Conservation (phyloP, 495 filamentous ascomycete genomes). For the Glarea lozoyensis region DNA sequence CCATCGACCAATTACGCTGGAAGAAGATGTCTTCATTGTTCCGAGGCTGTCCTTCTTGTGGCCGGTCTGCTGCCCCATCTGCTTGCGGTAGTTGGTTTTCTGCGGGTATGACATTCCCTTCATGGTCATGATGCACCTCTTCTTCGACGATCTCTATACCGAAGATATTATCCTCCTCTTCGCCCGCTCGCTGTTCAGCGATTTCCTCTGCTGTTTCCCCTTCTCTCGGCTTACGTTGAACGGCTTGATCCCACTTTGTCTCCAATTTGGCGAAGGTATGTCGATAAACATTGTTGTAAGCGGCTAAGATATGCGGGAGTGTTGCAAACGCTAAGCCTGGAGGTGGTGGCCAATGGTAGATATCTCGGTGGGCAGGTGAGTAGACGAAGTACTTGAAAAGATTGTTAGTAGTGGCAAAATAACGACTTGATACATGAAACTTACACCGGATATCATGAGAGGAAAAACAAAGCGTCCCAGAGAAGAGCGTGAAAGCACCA, state of each 20-base stretch:
- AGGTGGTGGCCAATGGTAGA: constrained; percentile 54
- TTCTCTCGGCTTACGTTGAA: constrained; percentile 43
- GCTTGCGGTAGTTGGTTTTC: constrained; percentile 6
- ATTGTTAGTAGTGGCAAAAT: constrained; percentile 14
- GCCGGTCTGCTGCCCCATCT: constrained; percentile 15
- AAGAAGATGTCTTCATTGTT: constrained; percentile 14
- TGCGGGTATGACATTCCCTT: constrained; percentile 14
- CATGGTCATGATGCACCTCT: constrained; percentile 1
- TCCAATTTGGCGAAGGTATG: constrained; percentile 47
- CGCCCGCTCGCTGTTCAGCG: constrained; percentile 24
- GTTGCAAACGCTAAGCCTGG: constrained; percentile 52
- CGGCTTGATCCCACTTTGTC: constrained; percentile 53
- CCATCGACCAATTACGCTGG: constrained; percentile 19
- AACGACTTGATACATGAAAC: constrained; percentile 45
- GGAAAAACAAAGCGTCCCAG: constrained; percentile 52
- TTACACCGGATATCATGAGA: constrained; percentile 43
- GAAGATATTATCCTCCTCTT: constrained; percentile 31
- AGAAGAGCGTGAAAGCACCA: constrained; percentile 51
- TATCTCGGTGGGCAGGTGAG: constrained; percentile 1
- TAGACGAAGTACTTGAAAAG: constrained; percentile 12
- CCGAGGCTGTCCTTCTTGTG: constrained; percentile 13
- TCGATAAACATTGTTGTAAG: constrained; percentile 53
- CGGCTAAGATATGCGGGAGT: constrained; percentile 53
- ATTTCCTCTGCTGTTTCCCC: constrained; percentile 30
- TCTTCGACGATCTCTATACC: constrained; percentile 30